Evolutionary conservation across 768 basidiomycete genomes (phyloP).

Genomic region (Psilocybe sp.): DNA sequence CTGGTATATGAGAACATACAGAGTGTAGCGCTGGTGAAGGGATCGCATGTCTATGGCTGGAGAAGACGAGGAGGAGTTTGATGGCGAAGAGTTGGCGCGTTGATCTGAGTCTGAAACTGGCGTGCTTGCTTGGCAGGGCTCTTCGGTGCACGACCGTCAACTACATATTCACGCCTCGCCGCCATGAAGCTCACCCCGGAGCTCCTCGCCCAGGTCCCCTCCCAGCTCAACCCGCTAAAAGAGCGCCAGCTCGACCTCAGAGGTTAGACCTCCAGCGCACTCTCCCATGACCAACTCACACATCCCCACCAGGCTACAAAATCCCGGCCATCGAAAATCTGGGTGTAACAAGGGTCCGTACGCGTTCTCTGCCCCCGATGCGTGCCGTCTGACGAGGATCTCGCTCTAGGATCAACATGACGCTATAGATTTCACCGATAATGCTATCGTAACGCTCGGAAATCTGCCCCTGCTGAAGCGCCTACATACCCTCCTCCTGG

Average conservation of each 20-base stretch:
- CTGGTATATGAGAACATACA: slow-evolving; percentile 40
- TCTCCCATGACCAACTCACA: slow-evolving; percentile 18
- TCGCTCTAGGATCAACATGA: slow-evolving; percentile 81
- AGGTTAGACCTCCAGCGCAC: slow-evolving; percentile 45
- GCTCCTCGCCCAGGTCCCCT: slow-evolving; percentile 79
- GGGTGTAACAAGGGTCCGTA: slow-evolving; percentile 76
- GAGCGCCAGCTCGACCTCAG: slow-evolving; percentile 90
- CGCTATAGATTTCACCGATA: slow-evolving; percentile 92
- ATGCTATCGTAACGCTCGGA: slow-evolving; percentile 75
- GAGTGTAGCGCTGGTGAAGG: slow-evolving; percentile 69
- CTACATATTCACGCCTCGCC: slow-evolving; percentile 16
- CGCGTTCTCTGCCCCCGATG: slow-evolving; percentile 20
- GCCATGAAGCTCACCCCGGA: slow-evolving; percentile 93
- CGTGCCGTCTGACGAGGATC: slow-evolving; percentile 11
- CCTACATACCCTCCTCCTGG: slow-evolving; percentile 77
- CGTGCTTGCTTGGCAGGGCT: slow-evolving; percentile 18
- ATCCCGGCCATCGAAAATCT: slow-evolving; percentile 96
- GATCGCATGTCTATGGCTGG: slow-evolving; percentile 48
- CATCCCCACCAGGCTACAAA: slow-evolving; percentile 68
- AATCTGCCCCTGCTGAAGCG: slow-evolving; percentile 88
- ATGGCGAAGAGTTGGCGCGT: slow-evolving; percentile 22
- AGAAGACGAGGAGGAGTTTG: slow-evolving; percentile 6
- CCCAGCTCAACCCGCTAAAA: slow-evolving; percentile 78
- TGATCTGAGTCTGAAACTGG: slow-evolving; percentile 40
- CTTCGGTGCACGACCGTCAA: slow-evolving; percentile 12